Evolutionary conservation across 805 yeast species (phyloP).

Genomic region (Candida patagonica): DNA sequence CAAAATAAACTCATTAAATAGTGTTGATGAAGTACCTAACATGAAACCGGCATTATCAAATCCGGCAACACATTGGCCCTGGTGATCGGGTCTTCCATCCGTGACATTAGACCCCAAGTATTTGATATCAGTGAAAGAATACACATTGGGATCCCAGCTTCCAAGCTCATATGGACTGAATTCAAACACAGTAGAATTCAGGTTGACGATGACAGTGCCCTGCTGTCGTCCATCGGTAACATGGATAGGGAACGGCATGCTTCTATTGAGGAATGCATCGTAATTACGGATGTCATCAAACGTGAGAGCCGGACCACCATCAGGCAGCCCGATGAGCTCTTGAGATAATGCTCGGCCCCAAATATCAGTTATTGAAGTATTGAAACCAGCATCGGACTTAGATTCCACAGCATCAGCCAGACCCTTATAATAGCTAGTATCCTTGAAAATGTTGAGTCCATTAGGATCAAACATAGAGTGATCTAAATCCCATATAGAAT

Average conservation of each 20-base stretch:
- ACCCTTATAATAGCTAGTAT: slow-evolving; percentile 41
- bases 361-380: slow-evolving; percentile 59
- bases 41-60: slow-evolving; percentile 76
- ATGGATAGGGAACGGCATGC: slow-evolving; percentile 66
- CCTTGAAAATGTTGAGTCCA: slow-evolving; percentile 48
- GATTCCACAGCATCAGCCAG: slow-evolving; percentile 38
- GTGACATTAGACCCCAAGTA: slow-evolving; percentile 60
- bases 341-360: slow-evolving; percentile 76
- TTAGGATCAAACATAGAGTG: slow-evolving; percentile 53
- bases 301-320: slow-evolving; percentile 56
- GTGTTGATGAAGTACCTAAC: slow-evolving; percentile 73
- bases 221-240: slow-evolving; percentile 39
- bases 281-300: slow-evolving; percentile 50
- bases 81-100: slow-evolving; percentile 45
- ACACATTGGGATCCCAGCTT: slow-evolving; percentile 74
- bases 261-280: slow-evolving; percentile 49
- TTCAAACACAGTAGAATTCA: slow-evolving; percentile 55
- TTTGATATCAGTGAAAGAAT: slow-evolving; percentile 54
- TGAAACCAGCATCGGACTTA: slow-evolving; percentile 61
- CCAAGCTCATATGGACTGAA: slow-evolving; percentile 66
- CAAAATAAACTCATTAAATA: slow-evolving; percentile 61
- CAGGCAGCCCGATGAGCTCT: slow-evolving; percentile 55
- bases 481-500: slow-evolving; percentile 58
- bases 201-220: slow-evolving; percentile 42
- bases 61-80: slow-evolving; percentile 49